Base-by-base conservation (phyloP, 441 rosid genomes). In the Sinapis alba region DNA sequence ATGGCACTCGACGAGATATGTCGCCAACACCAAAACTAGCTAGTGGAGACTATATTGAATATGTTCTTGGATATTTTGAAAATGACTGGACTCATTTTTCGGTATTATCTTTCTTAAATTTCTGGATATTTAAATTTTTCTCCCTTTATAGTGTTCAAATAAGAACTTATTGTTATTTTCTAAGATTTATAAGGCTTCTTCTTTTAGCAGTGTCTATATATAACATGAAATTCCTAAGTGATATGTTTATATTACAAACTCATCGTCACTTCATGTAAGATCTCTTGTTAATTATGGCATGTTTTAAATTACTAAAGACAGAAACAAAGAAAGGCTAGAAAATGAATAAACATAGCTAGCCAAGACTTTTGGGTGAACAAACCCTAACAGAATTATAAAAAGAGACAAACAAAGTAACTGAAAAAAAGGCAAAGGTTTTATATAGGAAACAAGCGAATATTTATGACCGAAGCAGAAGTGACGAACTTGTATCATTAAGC, bases 391-490 rank as follows among this genome's bases (percentile, higher is more conserved):
- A 73, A 68, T 45, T 4, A 16, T 15, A 53, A 66, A 43, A 47
- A 73, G 61, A 68, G 43, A 78, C 62, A 67, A 78, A 78, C 59
- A 61, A 60, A 7, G 21, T 28, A 58, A 51, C 71, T 51, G 69
- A 78, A 62, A 61, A 75, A 59, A 18, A 27, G 51, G 73, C 76
- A 21, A 72, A 65, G 28, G 20, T 30, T 62, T 26, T 12, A 32
- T 73, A 73, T 78, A 23, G 78, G 74, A 68, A 78, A 62, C 70
- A 78, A 63, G 71, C 71, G 59, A 67, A 51, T 77, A 66, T 71
- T 57, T 64, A 77, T 77, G 76, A 77, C 45, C 62, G 7, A 77
- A 77, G 72, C 69, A 78, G 69, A 72, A 72, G 68, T 78, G 77
- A 72, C 73, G 73, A 78, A 72, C 65, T 72, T 62, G 28, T 51